Percentiles rank a stretch among this genome's conserved stretches.
phyloP scores from a whole-genome alignment of 2,329 filamentous ascomycete genomes.

The Capronia epimyces region DNA sequence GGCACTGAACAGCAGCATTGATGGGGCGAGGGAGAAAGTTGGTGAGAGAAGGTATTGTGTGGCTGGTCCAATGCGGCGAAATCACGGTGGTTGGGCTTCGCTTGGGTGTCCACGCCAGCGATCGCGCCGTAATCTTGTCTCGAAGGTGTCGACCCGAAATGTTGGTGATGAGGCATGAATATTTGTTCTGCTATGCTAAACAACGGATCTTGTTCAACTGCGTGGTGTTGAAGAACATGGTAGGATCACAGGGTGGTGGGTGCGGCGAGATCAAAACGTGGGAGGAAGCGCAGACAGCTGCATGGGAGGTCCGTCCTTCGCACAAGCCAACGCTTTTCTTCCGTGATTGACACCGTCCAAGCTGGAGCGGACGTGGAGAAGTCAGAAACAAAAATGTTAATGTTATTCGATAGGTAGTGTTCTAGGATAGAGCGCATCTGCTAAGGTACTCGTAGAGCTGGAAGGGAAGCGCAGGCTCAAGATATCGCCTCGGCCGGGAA shows the following conservation, averaged over 20 bases:
- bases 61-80: conserved; percentile 22
- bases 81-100: conserved; percentile 25
- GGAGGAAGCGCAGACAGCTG: conserved; percentile 4
- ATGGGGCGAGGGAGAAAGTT: conserved; percentile 12
- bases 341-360: conserved; percentile 3
- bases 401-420: neutral
- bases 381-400: neutral
- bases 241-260: conserved; percentile 12
- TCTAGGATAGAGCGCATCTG: conserved; percentile 1
- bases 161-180: neutral
- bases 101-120: conserved; percentile 8
- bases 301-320: conserved; percentile 4
- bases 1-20: conserved; percentile 17
- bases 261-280: conserved; percentile 9
- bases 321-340: conserved; percentile 5
- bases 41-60: conserved; percentile 15
- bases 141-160: neutral
- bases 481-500: conserved; percentile 5
- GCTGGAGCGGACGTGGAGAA: conserved; percentile 6
- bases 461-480: neutral
- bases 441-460: too few relatives aligned
- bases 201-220: neutral
- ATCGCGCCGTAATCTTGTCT: conserved; percentile 15
- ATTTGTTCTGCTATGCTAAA: neutral
- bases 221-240: conserved; percentile 5